Evolutionary conservation across 2,329 filamentous ascomycete species (phyloP), one percentile per base, ranked within the genome.

Genomic region (Plectosphaerella sp.): DNA sequence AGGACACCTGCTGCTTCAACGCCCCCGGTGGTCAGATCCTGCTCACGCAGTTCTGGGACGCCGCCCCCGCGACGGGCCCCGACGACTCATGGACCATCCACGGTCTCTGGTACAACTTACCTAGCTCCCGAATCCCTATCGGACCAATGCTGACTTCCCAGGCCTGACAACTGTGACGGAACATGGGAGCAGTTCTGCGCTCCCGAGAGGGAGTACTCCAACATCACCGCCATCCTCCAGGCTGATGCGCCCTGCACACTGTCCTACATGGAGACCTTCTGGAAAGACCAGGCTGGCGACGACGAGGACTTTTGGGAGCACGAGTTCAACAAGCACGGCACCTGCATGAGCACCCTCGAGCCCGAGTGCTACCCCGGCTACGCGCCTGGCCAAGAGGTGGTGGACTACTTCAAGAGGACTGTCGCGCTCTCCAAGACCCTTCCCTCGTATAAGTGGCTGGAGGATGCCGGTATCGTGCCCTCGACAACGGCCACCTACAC

Each of bases 11-110:
- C 72, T 91, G 88, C 69, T 88, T 90, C 72, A 88, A 88, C 62
- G 76, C 81, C 20, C 87, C 87, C 0, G 83, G 86, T 4, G 88
- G 88, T 8, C 80, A 88, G 56, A 70, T 91, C 45, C 75, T 91
- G 5, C 81, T 83, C 66, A 91, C 88, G 2, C 88, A 91, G 61
- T 91, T 91, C 70, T 91, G 88, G 88, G 87, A 91, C 62, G 79
- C 82, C 0, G 64, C 78, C 53, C 86, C 86, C 2, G 71, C 77
- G 1, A 79, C 82, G 4, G 87, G 88, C 0, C 87, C 88, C 2
- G 69, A 68, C 48, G 79, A 89, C 62, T 84, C 82, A 6, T 92
- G 87, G 87, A 90, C 86, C 1, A 78, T 90, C 41, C 88, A 91
- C 62, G 87, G 87, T 1, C 74, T 91, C 9, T 88, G 71, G 53